Evolutionary conservation across 371 early-diverging fungal species (phyloP), one percentile per base, ranked within the genome.

Genomic region (Fennellomyces sp.): DNA sequence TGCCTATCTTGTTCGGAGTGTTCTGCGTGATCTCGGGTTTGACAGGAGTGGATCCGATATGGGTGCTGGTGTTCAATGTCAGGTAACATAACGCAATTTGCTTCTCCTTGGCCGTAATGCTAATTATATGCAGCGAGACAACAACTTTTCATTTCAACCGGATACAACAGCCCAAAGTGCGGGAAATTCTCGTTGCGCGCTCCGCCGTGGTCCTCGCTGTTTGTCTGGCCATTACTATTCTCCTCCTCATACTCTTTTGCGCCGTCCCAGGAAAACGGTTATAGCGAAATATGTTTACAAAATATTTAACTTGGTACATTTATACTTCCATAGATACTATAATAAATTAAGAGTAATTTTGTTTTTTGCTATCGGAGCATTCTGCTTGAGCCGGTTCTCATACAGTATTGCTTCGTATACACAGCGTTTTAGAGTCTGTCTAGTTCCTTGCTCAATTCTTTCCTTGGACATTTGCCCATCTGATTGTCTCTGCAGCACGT

Each of bases 11-110:
- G 29, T 52, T 66, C 19, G 78, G 76, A 51, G 64, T 73, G 7
- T 75, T 66, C 60, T 75, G 68, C 50, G 33, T 75, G 7, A 54
- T 68, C 3, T 63, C 72, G n/a, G 70, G 75, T 36, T 30, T 73
- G 25, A 62, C 69, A 13, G 81, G 75, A 35, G 54, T 77, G 30
- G 81, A 80, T 60, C 81, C 81, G n/a, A 49, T 75, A 17, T 77
- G 78, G 74, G 67, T 75, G 0, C 52, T 77, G 19, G 47, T 59
- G 8, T 73, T 80, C 39, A 73, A 77, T 60, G 55, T 70, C 30
- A 80, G 80, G 80, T 72, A 69, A 33, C 35, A 28, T 21, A 13
- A 5, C 35, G 3, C 10, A 10, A 7, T 21, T n/a, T 26, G 5
- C 45, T 23, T 45, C 21, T 45, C 21, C 45, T 45, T 45, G 45